phyloP scores from a whole-genome alignment of 306 rosid species.

The Castanea sativa region DNA sequence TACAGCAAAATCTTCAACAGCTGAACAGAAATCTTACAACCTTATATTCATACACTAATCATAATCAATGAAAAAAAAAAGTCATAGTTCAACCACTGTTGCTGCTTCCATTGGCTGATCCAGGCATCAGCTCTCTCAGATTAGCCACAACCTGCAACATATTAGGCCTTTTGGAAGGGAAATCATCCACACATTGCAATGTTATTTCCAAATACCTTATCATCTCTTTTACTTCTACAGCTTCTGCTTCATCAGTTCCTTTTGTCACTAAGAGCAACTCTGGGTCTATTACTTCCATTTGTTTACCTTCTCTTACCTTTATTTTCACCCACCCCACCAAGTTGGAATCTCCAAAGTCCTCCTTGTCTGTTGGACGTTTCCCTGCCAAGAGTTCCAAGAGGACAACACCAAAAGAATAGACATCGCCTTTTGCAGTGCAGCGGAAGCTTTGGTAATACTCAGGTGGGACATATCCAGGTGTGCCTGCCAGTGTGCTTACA shows the following conservation, averaged over 20 bases:
- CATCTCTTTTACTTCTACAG: slow-evolving; percentile 89
- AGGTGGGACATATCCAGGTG: slow-evolving; percentile 97
- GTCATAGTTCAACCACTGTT: slow-evolving; percentile 57
- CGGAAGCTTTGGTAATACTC: slow-evolving; percentile 96
- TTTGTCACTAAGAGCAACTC: slow-evolving; percentile 63
- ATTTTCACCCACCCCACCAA: slow-evolving; percentile 95
- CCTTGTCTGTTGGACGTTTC: slow-evolving; percentile 89
- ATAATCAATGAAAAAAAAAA: slow-evolving; percentile 26
- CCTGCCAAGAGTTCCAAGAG: slow-evolving; percentile 81
- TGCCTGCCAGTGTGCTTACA: slow-evolving; percentile 96
- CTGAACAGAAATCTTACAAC: slow-evolving; percentile 44
- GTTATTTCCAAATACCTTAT: slow-evolving; percentile 69
- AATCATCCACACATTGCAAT: slow-evolving; percentile 78
- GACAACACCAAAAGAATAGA: slow-evolving; percentile 89
- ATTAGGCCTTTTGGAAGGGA: slow-evolving; percentile 88
- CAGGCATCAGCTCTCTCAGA: slow-evolving; percentile 81
- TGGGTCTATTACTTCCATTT: slow-evolving; percentile 82
- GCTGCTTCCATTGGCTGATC: slow-evolving; percentile 75
- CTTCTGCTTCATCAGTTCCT: slow-evolving; percentile 78
- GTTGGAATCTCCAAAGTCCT: slow-evolving; percentile 93
- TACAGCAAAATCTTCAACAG: slow-evolving; percentile 38
- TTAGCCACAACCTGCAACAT: slow-evolving; percentile 90
- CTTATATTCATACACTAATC: slow-evolving; percentile 40
- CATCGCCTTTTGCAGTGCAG: slow-evolving; percentile 96
- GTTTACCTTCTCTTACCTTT: slow-evolving; percentile 84